Conservation (phyloP, 352 stramenopile species). For the Globisporangium parvum region DNA sequence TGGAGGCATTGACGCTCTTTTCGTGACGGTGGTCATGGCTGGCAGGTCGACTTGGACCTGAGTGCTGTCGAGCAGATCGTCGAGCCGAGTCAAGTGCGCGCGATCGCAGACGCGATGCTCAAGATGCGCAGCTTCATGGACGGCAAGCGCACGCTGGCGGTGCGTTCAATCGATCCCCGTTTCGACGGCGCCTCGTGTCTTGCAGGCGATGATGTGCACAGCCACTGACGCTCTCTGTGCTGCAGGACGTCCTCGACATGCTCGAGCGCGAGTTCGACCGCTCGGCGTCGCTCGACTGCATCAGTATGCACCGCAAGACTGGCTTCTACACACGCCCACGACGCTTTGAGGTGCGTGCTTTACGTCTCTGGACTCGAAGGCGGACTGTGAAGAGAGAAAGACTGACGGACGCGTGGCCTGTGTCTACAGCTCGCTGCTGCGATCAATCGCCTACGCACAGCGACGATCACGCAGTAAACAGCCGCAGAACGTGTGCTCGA, state of each 20-base stretch:
- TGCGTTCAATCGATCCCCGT: slow-evolving; percentile 14
- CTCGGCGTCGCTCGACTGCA: slow-evolving; percentile 52
- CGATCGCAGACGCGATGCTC: slow-evolving; percentile 68
- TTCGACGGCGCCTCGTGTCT: no score
- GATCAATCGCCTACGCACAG: slow-evolving; percentile 80
- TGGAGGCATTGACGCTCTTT: not conserved
- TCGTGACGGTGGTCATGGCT: no score
- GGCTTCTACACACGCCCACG: slow-evolving; percentile 78
- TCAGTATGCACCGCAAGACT: slow-evolving; percentile 46
- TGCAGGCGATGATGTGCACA: not conserved
- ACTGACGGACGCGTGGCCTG: not conserved
- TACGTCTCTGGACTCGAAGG: not conserved
- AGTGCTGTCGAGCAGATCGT: slow-evolving; percentile 85
- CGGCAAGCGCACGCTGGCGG: slow-evolving; percentile 43
- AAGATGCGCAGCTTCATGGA: slow-evolving; percentile 55
- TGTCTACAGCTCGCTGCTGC: slow-evolving; percentile 68
- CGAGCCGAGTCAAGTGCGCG: slow-evolving; percentile 81
- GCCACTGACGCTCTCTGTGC: not conserved
- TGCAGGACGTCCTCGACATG: slow-evolving; percentile 51
- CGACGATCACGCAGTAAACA: slow-evolving; percentile 58
- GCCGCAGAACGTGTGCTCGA: no score
- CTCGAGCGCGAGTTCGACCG: slow-evolving; percentile 67
- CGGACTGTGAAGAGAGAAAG: not conserved
- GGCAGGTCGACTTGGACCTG: slow-evolving; percentile 85
- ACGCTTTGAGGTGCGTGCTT: slow-evolving; percentile 68